Base-by-base conservation (phyloP, 2,329 filamentous ascomycete genomes). In the Cladosporium sp. region DNA sequence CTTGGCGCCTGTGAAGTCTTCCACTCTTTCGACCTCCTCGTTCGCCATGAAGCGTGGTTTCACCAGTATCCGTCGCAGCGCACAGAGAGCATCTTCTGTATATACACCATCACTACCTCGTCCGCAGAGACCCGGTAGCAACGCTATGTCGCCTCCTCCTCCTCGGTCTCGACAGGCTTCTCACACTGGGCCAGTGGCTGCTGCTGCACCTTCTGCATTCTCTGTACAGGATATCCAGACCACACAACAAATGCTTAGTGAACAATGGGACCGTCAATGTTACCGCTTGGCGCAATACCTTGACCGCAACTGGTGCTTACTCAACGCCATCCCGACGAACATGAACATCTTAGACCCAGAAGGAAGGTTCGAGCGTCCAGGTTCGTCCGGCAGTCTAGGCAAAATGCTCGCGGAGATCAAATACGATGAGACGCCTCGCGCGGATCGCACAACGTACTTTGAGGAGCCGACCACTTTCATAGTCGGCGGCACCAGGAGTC, bases 171-270 rank as follows among this genome's bases (percentile, higher is more conserved):
- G 70, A 60, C 68, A 70, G 26, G 68, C 66, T 25, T 69, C 69
- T 3, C 66, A 70, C 32, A 54, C 57, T 32, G 64, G 68, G 16
- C 69, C 71, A 3, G 62, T 71, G 26, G 49, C 70, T 14, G 58
- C 57, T 39, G 48, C 59, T 32, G 69, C 71, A 13, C 71, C 73
- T 6, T 58, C 70, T 1, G 58, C 69, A 28, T 75, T 79, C 18
- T 81, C 80, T 1, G 78, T 82, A n/a, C 81, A 83, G 67, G 81
- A 84, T 66, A 81, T 83, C 57, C 81, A 81, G 66, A 81, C 80
- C 7, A 82, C 82, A 0, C 75, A 83, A 11, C 76, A 78, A 5
- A 71, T 83, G 0, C 78, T 84, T 0, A 78, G 81, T 36, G 82
- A 84, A 65, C 82, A 81, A 68, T 84, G 82, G 82, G 79, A 80